Evolutionary conservation across 345 rosid genomes (phyloP), one percentile per base, ranked within the genome.

Genomic region (Erysimum cheiranthoides): DNA sequence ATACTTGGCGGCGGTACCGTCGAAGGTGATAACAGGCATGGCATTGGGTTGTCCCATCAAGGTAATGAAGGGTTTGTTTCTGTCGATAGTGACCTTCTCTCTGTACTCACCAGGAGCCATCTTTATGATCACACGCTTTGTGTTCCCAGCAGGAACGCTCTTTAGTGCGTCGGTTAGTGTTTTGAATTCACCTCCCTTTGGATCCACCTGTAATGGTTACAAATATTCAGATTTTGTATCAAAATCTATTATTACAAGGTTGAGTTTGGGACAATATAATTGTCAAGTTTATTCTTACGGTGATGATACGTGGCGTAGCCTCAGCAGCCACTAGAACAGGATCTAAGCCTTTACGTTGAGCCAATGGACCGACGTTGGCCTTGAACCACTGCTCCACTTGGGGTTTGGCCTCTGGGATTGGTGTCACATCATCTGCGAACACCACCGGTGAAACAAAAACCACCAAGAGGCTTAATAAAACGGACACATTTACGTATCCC

Each of bases 51-150:
- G 11, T 5, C 92, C 97, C 49, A 67, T 35, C 6, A 91, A 70
- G 1, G 97, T 87, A 14, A 91, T 38, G 61, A 87, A 91, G 39
- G 78, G 90, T 70, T 81, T 80, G 5, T 53, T 58, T 11, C 67
- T 56, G 4, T 73, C 83, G 10, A 91, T 73, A 57, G 61, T 85
- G 50, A 91, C 49, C 47, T 87, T 91, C 84, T 90, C 93, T 8
- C 3, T 21, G 68, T 88, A 88, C 5, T 31, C 75, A 9, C 96
- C 96, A 0, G 62, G 73, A 5, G 82, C 90, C 16, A 91, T 82
- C 21, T 72, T 78, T 13, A 90, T 52, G 50, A 88, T 80, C 38
- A 90, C 89, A 1, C 93, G 83, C 59, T 71, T 73, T 43, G 9
- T 81, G 52, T 90, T 90, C 28, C 76, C 81, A 10, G 36, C 31